Evolutionary conservation across 768 basidiomycete genomes (phyloP).

Genomic region (Brasilioporus rufonigricans): DNA sequence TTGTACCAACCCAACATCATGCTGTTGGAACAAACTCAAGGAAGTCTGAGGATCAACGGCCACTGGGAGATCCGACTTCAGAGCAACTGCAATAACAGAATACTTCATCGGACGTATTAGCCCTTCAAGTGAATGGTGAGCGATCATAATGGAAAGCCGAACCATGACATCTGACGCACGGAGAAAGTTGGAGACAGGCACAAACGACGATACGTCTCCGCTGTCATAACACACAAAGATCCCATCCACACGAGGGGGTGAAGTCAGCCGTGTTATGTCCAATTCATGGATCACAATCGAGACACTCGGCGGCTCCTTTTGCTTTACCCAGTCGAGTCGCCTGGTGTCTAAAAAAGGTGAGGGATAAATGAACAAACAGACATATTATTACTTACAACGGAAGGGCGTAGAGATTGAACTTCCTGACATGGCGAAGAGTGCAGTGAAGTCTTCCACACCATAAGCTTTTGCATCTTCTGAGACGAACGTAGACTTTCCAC

Average conservation of each 20-base stretch:
- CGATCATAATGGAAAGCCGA: conserved; percentile 4
- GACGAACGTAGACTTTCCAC: conserved; percentile 86
- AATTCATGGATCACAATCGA: conserved; percentile 55
- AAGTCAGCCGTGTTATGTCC: conserved; percentile 53
- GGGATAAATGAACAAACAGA: conserved; percentile 1
- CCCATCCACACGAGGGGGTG: conserved; percentile 65
- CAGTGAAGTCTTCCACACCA: conserved; percentile 44
- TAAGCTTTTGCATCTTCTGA: conserved; percentile 69
- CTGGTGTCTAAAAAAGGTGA: conserved; percentile 36
- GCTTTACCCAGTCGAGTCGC: conserved; percentile 32
- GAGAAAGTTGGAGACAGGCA: conserved; percentile 63
- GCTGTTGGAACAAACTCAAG: conserved; percentile 47
- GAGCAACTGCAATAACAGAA: conserved; percentile 75
- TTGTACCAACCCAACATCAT: conserved; percentile 78
- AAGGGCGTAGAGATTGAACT: conserved; percentile 36
- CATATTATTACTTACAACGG: conserved; percentile 35
- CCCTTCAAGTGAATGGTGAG: conserved; percentile 39
- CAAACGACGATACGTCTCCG: conserved; percentile 57
- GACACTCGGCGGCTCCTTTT: conserved; percentile 41
- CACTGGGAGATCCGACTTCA: conserved; percentile 74
- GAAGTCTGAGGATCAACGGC: conserved; percentile 58
- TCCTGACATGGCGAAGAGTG: conserved; percentile 33
- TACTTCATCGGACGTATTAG: conserved; percentile 55
- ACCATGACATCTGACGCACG: conserved; percentile 46
- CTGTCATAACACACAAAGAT: conserved; percentile 87